A percentile compares a stretch with the other conserved stretches of the same genome.
These are phyloP conservation scores for Bromus sterilis DNA, from an alignment of 176 grass and related monocot species.

Conservation along the genomic window DNA sequence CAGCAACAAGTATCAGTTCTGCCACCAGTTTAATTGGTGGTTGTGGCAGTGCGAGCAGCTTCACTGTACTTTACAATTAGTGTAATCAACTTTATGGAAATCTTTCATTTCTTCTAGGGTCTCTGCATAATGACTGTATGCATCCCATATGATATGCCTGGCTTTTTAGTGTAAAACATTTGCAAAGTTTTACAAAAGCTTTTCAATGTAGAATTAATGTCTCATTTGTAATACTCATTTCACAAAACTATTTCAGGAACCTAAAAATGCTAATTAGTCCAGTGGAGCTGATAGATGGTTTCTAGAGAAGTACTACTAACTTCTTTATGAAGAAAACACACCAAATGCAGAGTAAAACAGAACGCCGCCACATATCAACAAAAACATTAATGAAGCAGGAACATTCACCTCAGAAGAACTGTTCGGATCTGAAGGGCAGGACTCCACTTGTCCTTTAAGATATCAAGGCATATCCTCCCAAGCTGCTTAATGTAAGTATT, in stretches of 20 bases:
- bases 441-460: conserved; percentile 95
- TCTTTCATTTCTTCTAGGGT: background rate
- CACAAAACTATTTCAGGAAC: background rate
- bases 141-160: background rate
- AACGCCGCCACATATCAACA: background rate
- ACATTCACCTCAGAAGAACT: conserved; percentile 71
- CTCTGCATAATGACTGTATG: background rate
- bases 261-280: background rate
- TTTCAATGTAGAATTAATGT: background rate
- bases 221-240: background rate
- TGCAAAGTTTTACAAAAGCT: background rate
- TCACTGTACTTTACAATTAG: background rate
- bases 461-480: conserved; percentile 93
- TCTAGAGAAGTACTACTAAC: background rate
- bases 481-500: conserved; percentile 46
- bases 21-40: background rate
- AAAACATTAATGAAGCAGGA: background rate
- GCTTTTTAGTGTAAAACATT: background rate
- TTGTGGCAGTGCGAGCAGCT: background rate
- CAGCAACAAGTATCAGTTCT: background rate
- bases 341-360: background rate
- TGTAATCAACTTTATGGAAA: background rate
- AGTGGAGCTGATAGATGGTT: background rate
- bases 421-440: conserved; percentile 87
- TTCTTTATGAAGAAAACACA: background rate